These are phyloP conservation scores for Allantophomopsis lycopodina DNA, from an alignment of 2,329 filamentous ascomycete genomes.

Conservation along the genomic window DNA sequence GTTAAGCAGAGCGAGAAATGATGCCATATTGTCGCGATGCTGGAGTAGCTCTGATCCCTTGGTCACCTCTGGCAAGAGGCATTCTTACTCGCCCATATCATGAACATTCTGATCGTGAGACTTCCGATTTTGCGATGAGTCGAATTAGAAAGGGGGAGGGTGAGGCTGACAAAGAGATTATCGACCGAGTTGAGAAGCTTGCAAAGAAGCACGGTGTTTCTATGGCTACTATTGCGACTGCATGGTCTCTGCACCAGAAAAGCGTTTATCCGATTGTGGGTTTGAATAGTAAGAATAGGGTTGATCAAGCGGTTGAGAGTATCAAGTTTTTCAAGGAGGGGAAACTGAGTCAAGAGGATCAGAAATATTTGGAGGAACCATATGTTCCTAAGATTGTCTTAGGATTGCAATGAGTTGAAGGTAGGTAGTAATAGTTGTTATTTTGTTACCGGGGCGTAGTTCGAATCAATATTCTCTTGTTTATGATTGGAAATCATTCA, in stretches of 20 bases:
- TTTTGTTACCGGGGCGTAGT: no score
- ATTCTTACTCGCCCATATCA: slow-evolving; percentile 16
- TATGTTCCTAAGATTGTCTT: slow-evolving; percentile 29
- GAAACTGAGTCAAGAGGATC: slow-evolving; percentile 35
- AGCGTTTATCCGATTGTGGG: slow-evolving; percentile 39
- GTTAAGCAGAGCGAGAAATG: slow-evolving; percentile 26
- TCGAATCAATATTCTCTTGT: no score
- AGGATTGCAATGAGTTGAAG: background rate
- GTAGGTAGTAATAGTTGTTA: no score
- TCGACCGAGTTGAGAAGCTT: slow-evolving; percentile 35
- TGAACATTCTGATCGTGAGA: slow-evolving; percentile 8
- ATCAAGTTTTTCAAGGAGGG: slow-evolving; percentile 24
- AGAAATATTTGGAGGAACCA: slow-evolving; percentile 36
- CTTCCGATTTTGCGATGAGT: slow-evolving; percentile 8
- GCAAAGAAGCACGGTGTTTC: slow-evolving; percentile 39
- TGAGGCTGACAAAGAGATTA: slow-evolving; percentile 15
- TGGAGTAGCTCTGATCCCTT: slow-evolving; percentile 22
- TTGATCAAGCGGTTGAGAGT: slow-evolving; percentile 37
- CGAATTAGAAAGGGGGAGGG: slow-evolving; percentile 10
- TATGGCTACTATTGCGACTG: slow-evolving; percentile 45
- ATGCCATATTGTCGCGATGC: slow-evolving; percentile 19
- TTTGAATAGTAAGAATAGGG: slow-evolving; percentile 32
- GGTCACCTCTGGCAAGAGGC: slow-evolving; percentile 21
- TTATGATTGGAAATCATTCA: no score
- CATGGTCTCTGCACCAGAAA: slow-evolving; percentile 34